phyloP scores from a whole-genome alignment of 768 basidiomycete species.

The Nidula microcarpa region DNA sequence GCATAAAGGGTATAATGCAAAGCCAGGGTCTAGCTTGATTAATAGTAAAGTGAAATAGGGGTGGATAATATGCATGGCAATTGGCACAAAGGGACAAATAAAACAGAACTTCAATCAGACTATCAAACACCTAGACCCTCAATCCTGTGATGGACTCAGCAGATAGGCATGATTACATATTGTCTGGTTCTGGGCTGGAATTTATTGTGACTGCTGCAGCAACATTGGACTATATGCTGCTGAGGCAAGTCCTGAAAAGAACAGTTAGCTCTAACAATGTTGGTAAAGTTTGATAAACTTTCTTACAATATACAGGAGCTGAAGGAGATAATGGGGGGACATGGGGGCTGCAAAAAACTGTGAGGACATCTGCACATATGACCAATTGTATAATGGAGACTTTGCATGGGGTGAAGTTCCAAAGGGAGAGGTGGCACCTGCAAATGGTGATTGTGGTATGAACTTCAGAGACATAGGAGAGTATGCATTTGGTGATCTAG shows the following conservation, averaged over 20 bases:
- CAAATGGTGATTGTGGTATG: conserved; percentile 80
- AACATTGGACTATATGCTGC: conserved; percentile 86
- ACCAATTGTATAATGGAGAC: conserved; percentile 78
- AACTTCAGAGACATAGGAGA: conserved; percentile 86
- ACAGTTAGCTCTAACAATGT: conserved; percentile 10
- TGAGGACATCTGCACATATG: conserved; percentile 83
- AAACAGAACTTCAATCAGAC: no score
- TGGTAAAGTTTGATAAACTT: background rate
- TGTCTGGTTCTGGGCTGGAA: conserved; percentile 61
- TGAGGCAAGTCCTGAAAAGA: conserved; percentile 66
- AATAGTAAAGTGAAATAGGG: no score
- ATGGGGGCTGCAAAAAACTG: conserved; percentile 87
- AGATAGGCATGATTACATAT: conserved; percentile 41
- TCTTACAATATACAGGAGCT: conserved; percentile 81
- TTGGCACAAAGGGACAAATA: no score
- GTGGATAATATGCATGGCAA: no score
- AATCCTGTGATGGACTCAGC: no score
- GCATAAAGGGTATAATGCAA: no score
- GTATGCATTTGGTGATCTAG: conserved; percentile 86
- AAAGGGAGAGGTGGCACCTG: conserved; percentile 80
- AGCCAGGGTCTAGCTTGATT: no score
- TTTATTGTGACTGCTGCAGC: conserved; percentile 77
- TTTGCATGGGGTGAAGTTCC: conserved; percentile 79
- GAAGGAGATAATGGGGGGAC: conserved; percentile 61
- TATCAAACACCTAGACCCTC: no score